Evolutionary conservation across 179 eudicot genomes (phyloP).

Genomic region (Camellia oleifera): DNA sequence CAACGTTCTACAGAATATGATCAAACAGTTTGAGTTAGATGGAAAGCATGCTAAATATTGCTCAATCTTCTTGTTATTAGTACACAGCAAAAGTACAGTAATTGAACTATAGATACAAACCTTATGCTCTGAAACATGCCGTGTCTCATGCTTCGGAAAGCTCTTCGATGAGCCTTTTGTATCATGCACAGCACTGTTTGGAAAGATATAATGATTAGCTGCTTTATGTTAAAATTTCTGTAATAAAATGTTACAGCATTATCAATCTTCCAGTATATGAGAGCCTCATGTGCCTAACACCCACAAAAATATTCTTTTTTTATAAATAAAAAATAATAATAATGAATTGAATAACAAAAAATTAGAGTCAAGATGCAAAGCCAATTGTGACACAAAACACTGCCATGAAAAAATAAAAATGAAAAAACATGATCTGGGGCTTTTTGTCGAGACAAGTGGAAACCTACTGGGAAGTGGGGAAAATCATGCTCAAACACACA

Average conservation of each 20-base stretch:
- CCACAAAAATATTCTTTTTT: background rate
- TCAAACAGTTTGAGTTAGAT: slow-evolving; percentile 18
- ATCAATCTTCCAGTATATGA: background rate
- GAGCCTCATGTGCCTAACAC: background rate
- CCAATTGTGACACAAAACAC: background rate
- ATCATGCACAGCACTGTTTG: slow-evolving; percentile 50
- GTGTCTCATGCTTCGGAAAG: slow-evolving; percentile 67
- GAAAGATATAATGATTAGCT: slow-evolving; percentile 15
- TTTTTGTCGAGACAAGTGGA: background rate
- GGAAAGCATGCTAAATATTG: background rate
- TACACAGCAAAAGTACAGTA: background rate
- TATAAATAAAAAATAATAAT: background rate
- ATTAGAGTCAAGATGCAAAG: background rate
- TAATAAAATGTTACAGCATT: background rate
- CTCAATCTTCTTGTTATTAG: background rate
- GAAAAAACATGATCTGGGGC: background rate
- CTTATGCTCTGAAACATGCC: slow-evolving; percentile 88
- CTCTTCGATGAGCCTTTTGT: slow-evolving; percentile 62
- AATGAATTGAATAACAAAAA: background rate
- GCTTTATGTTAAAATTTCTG: background rate
- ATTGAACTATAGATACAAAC: slow-evolving; percentile 25
- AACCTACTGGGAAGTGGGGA: background rate
- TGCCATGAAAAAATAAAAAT: background rate
- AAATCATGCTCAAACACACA: background rate
- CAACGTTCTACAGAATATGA: slow-evolving; percentile 52